Evolutionary conservation across 768 basidiomycete genomes (phyloP), one percentile per base, ranked within the genome.

Genomic region (Zangia roseola): DNA sequence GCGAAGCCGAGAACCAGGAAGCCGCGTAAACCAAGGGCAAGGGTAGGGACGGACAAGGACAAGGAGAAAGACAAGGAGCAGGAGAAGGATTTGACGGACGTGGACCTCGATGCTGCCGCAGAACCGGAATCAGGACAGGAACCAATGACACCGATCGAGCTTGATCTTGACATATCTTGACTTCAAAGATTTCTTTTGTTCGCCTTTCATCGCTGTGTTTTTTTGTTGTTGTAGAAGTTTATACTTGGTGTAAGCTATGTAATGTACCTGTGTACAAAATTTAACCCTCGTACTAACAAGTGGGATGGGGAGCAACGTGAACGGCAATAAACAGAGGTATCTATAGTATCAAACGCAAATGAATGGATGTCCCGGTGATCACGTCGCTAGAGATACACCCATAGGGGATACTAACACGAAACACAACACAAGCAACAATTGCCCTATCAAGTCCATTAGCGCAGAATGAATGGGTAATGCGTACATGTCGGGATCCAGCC

Each of bases 401-500:
- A 77, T 33, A 13, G 58, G 58, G 2, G 80, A 77, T 4, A 85
- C 84, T 24, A 90, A 69, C 64, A 83, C 78, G 57, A 88, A 91
- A 63, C 86, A 88, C 1, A 79, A 57, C 2, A 91, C 91, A 9
- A 97, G 79, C 8, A 95, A 71, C 19, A 87, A 63, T 63, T 94
- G 88, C 14, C 91, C 91, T 26, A 88, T 69, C 43, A 95, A 80
- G 64, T 94, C 91, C 76, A 94, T 86, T 36, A 91, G 62, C 1
- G 93, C 90, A 10, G 90, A 92, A 56, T 95, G 93, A 23, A 95
- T 80, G 8, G 94, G 94, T n/a, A 97, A 71, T 2, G 92, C 92
- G 64, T 95, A 94, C 70, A 88, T 84, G 64, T 97, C 94, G 6
- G 94, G 94, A 64, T 97, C 94, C 23, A 83, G 74, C 10, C 80